Percentiles rank a stretch among this genome's conserved stretches.
These are phyloP conservation scores for Paramyrothecium roridum DNA, from an alignment of 2,329 filamentous ascomycete species.

Conservation along the genomic window DNA sequence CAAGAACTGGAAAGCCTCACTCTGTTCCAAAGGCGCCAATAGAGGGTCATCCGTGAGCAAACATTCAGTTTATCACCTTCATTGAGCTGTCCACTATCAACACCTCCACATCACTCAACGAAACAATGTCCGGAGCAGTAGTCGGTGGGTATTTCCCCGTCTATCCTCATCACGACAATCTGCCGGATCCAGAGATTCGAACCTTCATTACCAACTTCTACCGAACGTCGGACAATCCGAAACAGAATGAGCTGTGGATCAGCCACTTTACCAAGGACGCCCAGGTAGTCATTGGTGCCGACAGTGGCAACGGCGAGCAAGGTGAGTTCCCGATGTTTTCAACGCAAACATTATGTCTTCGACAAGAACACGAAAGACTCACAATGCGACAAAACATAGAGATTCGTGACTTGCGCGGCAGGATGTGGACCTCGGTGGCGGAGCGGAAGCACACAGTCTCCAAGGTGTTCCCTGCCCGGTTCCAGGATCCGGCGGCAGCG, in stretches of 20 bases:
- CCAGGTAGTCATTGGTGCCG: conserved; percentile 37
- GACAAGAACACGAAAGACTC: neutral
- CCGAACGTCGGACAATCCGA: conserved; percentile 36
- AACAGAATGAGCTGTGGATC: conserved; percentile 40
- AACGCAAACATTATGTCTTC: neutral
- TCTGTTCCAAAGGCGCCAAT: neutral
- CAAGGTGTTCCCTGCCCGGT: conserved; percentile 38
- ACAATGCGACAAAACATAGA: conserved; percentile 21
- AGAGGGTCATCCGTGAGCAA: too few species aligned
- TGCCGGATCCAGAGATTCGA: conserved; percentile 26
- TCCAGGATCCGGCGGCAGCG: conserved; percentile 13
- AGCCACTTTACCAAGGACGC: conserved; percentile 38
- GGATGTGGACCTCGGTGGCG: conserved; percentile 41
- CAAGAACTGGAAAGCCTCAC: neutral
- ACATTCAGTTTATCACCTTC: too few species aligned
- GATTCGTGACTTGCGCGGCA: conserved; percentile 33
- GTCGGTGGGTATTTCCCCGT: conserved; percentile 24
- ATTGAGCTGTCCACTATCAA: too few species aligned
- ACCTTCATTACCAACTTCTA: conserved; percentile 43
- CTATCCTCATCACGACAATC: conserved; percentile 24
- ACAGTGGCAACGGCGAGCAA: conserved; percentile 31
- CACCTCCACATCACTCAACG: neutral
- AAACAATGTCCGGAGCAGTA: conserved; percentile 1
- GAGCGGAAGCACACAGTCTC: conserved; percentile 36
- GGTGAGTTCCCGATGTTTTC: conserved; percentile 18